Percentiles rank a stretch among this genome's conserved stretches.
These are phyloP conservation scores for Aspergillus bertholletiae DNA, from an alignment of 495 filamentous ascomycete species.

Conservation along the genomic window DNA sequence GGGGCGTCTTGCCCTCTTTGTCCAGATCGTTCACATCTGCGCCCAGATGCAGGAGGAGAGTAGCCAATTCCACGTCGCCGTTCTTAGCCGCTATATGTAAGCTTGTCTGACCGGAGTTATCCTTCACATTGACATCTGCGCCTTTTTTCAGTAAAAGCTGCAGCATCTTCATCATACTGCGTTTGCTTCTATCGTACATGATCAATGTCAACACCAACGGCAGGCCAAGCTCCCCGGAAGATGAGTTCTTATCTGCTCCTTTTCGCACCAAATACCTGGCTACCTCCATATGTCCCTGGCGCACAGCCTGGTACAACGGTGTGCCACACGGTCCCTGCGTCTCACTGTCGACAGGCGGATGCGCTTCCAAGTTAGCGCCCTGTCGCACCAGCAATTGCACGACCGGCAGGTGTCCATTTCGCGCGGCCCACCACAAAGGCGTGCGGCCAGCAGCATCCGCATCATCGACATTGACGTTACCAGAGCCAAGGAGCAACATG, in stretches of 20 bases:
- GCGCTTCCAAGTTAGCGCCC: slow-evolving; percentile 17
- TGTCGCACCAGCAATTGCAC: slow-evolving; percentile 17
- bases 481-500: slow-evolving; percentile 20
- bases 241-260: slow-evolving; percentile 18
- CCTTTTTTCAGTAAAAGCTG: slow-evolving; percentile 30
- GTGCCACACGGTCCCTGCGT: slow-evolving; percentile 11
- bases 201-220: slow-evolving; percentile 18
- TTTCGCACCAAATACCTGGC: slow-evolving; percentile 24
- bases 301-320: slow-evolving; percentile 22
- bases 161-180: slow-evolving; percentile 14
- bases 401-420: slow-evolving; percentile 16
- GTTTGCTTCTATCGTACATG: slow-evolving; percentile 17
- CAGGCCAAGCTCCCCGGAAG: slow-evolving; percentile 7
- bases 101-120: slow-evolving; percentile 28
- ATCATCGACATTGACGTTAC: slow-evolving; percentile 22
- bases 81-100: slow-evolving; percentile 30
- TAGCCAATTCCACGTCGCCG: slow-evolving; percentile 19
- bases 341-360: slow-evolving; percentile 7
- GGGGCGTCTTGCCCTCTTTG: slow-evolving; percentile 22
- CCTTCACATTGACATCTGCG: slow-evolving; percentile 33
- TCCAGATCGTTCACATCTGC: slow-evolving; percentile 16
- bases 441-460: slow-evolving; percentile 29
- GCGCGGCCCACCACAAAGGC: slow-evolving; percentile 33
- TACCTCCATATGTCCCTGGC: slow-evolving; percentile 18
- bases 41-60: slow-evolving; percentile 24